Evolutionary conservation across 208 protist species (phyloP), one percentile per base, ranked within the genome.

Genomic region (Crithidia fasciculata): DNA sequence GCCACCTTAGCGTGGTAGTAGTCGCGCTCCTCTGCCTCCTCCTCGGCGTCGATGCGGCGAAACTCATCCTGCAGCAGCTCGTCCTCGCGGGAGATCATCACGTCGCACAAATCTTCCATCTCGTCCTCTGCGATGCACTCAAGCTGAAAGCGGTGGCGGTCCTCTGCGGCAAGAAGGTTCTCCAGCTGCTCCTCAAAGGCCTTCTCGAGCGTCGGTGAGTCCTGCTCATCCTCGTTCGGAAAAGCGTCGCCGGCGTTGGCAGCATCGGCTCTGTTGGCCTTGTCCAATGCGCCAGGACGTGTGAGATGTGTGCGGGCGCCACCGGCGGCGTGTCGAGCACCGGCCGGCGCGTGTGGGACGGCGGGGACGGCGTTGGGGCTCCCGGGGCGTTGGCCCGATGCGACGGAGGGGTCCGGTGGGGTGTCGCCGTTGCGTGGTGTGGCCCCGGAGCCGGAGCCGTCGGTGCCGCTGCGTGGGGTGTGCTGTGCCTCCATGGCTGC

Each of bases 51-150:
- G 53, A 81, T 76, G 66, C 72, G 74, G 56, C 62, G 63, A 66
- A 87, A 74, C 53, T 85, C 76, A 54, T 81, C 75, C 45, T 85
- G 72, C 12, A 82, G 63, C 12, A 85, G 69, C 16, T 74, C 61
- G 60, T 81, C 76, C 44, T 88, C 83, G 15, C 76, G 62, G 8
- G 83, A 62, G 15, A 88, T 74, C 83, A 88, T 85, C 3, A 72
- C 57, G 44, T 88, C 83, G 59, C 83, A 88, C 12, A 88, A 72
- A 10, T 80, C 67, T 36, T 83, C 76, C 57, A 85, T 43, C 47
- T 72, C 74, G 36, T 67, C 70, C 40, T 74, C 58, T 9, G 72
- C 82, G 58, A 80, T 47, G 47, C 75, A 68, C 68, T 80, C 79
- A 10, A 88, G 64, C 9, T 82, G 61, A 19, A 76, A 77, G 13